These are phyloP conservation scores for Pseudocercospora macadamiae DNA, from an alignment of 2,329 filamentous ascomycete genomes.

Conservation along the genomic window DNA sequence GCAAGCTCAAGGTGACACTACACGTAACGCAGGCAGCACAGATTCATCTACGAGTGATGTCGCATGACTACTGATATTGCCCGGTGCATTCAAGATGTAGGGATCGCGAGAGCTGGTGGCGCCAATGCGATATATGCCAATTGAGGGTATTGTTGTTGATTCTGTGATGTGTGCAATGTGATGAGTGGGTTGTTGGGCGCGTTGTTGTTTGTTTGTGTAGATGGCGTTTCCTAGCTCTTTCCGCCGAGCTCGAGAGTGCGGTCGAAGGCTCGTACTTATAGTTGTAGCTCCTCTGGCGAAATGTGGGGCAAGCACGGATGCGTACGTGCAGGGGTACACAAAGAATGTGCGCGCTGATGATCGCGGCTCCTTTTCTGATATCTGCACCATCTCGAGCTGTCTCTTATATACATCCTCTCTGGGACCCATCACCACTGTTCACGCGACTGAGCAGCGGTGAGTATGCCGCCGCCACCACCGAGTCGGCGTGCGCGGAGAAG, in stretches of 20 bases:
- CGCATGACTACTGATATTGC: conserved; percentile 25
- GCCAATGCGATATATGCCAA: neutral
- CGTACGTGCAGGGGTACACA: no score
- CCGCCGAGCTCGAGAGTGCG: neutral
- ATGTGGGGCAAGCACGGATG: no score
- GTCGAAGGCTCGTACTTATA: neutral
- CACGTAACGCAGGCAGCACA: conserved; percentile 26
- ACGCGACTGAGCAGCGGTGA: no score
- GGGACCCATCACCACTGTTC: no score
- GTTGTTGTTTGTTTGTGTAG: neutral
- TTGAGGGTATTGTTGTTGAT: neutral
- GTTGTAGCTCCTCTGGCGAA: neutral
- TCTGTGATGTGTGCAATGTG: neutral
- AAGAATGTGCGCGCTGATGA: no score
- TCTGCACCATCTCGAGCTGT: neutral
- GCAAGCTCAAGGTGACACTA: conserved; percentile 21
- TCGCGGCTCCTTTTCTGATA: no score
- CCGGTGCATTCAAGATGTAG: conserved; percentile 18
- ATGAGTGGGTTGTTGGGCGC: neutral
- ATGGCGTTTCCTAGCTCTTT: neutral
- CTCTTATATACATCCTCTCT: neutral
- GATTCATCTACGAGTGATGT: conserved; percentile 25
- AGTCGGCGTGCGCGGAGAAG: no score
- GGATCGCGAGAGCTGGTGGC: conserved; percentile 13
- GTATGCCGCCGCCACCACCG: no score